phyloP scores from a whole-genome alignment of 228 moss, liverwort and hornwort genomes.

The Sphagnum magellanicum region DNA sequence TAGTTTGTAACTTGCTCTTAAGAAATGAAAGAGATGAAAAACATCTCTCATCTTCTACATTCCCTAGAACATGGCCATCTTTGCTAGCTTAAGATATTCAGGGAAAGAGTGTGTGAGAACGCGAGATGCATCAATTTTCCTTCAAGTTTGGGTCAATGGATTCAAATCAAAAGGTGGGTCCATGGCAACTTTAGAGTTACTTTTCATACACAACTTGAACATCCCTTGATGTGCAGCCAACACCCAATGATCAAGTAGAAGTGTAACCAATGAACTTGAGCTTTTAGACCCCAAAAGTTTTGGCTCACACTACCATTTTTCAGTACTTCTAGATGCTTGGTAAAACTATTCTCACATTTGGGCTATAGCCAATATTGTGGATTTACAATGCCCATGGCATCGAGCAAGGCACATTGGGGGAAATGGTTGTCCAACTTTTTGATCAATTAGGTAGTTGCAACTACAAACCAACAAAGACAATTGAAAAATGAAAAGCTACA shows the following conservation, averaged over 20 bases:
- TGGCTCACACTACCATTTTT: background rate
- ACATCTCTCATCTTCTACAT: background rate
- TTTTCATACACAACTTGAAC: conserved; percentile 3
- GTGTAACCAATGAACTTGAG: background rate
- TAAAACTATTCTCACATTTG: background rate
- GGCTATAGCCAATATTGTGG: background rate
- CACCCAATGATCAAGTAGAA: background rate
- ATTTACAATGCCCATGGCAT: background rate
- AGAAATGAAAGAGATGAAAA: background rate
- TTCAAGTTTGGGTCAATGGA: background rate
- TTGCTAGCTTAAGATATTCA: background rate
- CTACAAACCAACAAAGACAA: background rate
- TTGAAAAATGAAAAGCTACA: background rate
- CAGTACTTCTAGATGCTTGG: background rate
- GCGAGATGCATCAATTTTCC: background rate
- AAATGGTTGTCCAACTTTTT: background rate
- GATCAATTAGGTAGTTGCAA: background rate
- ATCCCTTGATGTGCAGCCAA: background rate
- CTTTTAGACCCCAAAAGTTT: background rate
- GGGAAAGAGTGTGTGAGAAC: background rate
- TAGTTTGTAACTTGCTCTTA: background rate
- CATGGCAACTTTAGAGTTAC: background rate
- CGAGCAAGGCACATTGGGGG: background rate
- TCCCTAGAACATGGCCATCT: background rate
- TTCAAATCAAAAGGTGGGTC: background rate